A percentile compares a stretch with the other conserved stretches of the same genome.
phyloP scores from a whole-genome alignment of 805 yeast species.

The Yamadazyma takamatsuzukensis region DNA sequence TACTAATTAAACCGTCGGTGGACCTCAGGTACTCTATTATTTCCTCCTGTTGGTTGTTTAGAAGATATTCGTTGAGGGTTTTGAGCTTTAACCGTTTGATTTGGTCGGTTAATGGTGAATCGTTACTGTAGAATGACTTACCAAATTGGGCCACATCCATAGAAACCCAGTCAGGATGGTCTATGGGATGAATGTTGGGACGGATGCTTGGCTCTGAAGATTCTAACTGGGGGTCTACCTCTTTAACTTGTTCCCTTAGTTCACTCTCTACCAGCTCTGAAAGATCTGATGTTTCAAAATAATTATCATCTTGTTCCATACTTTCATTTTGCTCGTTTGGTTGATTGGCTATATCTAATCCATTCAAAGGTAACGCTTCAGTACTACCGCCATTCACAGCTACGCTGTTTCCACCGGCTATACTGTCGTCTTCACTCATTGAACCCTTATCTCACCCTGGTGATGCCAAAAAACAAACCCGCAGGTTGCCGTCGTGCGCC shows the following conservation, averaged over 20 bases:
- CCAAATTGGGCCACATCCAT: slow-evolving; percentile 47
- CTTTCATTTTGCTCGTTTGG: too few relatives aligned
- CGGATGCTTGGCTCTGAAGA: background rate
- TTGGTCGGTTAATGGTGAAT: slow-evolving; percentile 38
- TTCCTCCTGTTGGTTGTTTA: slow-evolving; percentile 22
- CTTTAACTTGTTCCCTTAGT: background rate
- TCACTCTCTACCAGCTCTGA: background rate
- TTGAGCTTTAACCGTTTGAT: slow-evolving; percentile 32
- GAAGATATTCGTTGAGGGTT: slow-evolving; percentile 36
- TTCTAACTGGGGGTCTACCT: slow-evolving; percentile 1
- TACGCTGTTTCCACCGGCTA: too few relatives aligned
- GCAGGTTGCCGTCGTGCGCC: too few relatives aligned
- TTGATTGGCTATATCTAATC: too few relatives aligned
- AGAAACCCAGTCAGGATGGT: slow-evolving; percentile 46
- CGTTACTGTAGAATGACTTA: slow-evolving; percentile 41
- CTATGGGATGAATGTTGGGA: too few relatives aligned
- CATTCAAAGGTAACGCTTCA: too few relatives aligned
- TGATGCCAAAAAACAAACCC: too few relatives aligned
- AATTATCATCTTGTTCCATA: too few relatives aligned
- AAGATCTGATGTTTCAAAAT: background rate
- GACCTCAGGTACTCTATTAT: slow-evolving; percentile 35
- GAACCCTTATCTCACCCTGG: too few relatives aligned
- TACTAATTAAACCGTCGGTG: slow-evolving; percentile 45
- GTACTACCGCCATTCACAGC: too few relatives aligned
- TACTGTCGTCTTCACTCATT: too few relatives aligned